Conservation (phyloP, 2,329 filamentous ascomycete genomes). For the Talaromyces sp. region DNA sequence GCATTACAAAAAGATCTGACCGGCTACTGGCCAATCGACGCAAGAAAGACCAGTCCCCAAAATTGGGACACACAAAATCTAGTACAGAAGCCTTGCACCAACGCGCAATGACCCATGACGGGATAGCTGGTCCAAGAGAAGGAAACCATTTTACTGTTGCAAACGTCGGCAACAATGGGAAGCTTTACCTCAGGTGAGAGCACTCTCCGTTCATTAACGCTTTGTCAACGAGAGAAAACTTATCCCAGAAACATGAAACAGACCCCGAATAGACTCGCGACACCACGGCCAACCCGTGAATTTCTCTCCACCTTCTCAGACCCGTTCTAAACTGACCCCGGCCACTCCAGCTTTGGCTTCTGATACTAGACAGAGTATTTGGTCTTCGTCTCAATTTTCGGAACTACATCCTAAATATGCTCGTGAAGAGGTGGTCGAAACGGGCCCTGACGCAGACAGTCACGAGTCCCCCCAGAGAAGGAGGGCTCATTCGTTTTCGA, state of each 20-base stretch:
- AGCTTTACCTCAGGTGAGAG: conserved; percentile 70
- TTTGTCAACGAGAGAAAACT: conserved; percentile 14
- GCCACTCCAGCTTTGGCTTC: conserved; percentile 23
- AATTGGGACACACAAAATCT: conserved; percentile 42
- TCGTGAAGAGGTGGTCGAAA: conserved; percentile 21
- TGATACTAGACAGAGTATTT: conserved; percentile 29
- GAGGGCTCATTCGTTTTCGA: conserved; percentile 72
- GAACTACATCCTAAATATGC: conserved; percentile 25
- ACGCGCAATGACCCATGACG: conserved; percentile 47
- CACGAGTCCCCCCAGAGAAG: conserved; percentile 47
- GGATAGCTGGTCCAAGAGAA: conserved; percentile 56
- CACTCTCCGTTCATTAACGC: conserved; percentile 4
- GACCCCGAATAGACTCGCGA: conserved; percentile 30
- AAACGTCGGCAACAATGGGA: conserved; percentile 77
- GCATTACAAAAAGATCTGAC: conserved; percentile 21
- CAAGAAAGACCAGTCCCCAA: conserved; percentile 29
- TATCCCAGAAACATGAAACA: conserved; percentile 11
- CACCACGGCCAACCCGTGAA: conserved; percentile 5
- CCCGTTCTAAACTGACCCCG: conserved; percentile 49
- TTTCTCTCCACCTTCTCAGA: conserved; percentile 54
- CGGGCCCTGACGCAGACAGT: conserved; percentile 16
- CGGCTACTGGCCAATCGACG: conserved; percentile 23
- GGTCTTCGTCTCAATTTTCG: conserved; percentile 39
- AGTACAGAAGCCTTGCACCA: conserved; percentile 47
- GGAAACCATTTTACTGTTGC: conserved; percentile 72